These are phyloP conservation scores for Aspergillus heteromorphus DNA, from an alignment of 495 filamentous ascomycete genomes.

Conservation along the genomic window DNA sequence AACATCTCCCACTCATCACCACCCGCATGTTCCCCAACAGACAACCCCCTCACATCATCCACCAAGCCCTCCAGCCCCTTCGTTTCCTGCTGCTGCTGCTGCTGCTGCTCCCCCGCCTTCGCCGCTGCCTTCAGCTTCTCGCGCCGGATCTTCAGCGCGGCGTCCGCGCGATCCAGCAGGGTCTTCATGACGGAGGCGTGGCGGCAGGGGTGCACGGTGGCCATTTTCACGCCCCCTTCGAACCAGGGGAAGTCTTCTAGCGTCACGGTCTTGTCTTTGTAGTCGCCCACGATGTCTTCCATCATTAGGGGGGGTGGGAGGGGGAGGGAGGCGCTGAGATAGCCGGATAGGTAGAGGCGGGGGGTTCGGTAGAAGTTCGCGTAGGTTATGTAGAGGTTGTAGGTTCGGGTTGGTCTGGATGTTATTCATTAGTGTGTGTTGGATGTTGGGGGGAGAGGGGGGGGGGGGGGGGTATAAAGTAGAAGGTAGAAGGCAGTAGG, in stretches of 20 bases:
- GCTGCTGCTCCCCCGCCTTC: conserved; percentile 21
- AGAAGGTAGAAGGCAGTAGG: too few species aligned
- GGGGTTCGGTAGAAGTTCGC: conserved; percentile 95
- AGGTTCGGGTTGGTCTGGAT: conserved; percentile 74
- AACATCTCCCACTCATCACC: conserved; percentile 88
- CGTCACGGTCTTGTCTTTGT: conserved; percentile 99
- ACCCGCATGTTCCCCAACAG: conserved; percentile 41
- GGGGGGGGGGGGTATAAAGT: neutral
- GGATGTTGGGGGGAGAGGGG: neutral
- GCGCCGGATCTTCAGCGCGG: conserved; percentile 80
- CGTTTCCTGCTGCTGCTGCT: conserved; percentile 44
- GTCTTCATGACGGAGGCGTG: conserved; percentile 98
- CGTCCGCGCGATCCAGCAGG: conserved; percentile 89
- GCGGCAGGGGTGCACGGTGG: conserved; percentile 87
- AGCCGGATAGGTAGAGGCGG: conserved; percentile 91
- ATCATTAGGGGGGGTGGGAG: conserved; percentile 90
- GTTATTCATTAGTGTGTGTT: neutral
- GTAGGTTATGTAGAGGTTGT: conserved; percentile 97
- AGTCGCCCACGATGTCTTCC: conserved; percentile 99
- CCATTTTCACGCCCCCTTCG: conserved; percentile 80
- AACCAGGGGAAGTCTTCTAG: conserved; percentile 96
- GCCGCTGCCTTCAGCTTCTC: conserved; percentile 59
- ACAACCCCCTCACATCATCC: conserved; percentile 49
- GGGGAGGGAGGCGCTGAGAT: conserved; percentile 72
- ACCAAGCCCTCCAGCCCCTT: conserved; percentile 60